A percentile compares a stretch with the other conserved stretches of the same genome.
phyloP scores from a whole-genome alignment of 225 moss, liverwort and hornwort species.

The Climacium dendroides region DNA sequence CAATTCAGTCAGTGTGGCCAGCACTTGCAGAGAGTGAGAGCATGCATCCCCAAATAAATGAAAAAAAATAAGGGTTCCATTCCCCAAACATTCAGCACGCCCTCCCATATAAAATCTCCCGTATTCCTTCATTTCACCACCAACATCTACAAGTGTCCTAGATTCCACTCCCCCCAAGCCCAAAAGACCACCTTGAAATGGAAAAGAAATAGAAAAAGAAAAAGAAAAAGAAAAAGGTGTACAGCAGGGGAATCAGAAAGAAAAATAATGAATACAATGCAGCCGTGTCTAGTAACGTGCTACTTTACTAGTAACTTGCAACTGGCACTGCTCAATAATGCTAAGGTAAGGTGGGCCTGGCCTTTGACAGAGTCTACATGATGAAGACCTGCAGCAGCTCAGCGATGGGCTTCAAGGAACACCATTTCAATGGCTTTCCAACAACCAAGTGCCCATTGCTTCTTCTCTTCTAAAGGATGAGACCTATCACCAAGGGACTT shows the following conservation, averaged over 20 bases:
- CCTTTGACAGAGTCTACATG: neutral
- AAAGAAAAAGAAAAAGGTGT: neutral
- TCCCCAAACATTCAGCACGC: neutral
- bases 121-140: neutral
- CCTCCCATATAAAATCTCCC: neutral
- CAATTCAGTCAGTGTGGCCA: neutral
- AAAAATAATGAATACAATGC: neutral
- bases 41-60: neutral
- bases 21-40: neutral
- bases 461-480: too few species aligned
- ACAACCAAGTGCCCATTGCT: neutral
- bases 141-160: fast-evolving
- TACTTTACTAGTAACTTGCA: neutral
- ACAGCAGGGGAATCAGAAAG: neutral
- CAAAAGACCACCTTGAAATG: too few species aligned
- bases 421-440: neutral
- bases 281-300: too few species aligned
- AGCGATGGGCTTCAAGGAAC: neutral
- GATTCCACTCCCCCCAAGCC: neutral
- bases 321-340: neutral
- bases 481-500: neutral
- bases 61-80: neutral
- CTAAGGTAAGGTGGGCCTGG: neutral
- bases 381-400: neutral
- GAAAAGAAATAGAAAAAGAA: neutral